A percentile compares a stretch with the other conserved stretches of the same genome.
These are phyloP conservation scores for Mortierella sp. DNA, from an alignment of 371 early-diverging fungal genomes.

Conservation along the genomic window DNA sequence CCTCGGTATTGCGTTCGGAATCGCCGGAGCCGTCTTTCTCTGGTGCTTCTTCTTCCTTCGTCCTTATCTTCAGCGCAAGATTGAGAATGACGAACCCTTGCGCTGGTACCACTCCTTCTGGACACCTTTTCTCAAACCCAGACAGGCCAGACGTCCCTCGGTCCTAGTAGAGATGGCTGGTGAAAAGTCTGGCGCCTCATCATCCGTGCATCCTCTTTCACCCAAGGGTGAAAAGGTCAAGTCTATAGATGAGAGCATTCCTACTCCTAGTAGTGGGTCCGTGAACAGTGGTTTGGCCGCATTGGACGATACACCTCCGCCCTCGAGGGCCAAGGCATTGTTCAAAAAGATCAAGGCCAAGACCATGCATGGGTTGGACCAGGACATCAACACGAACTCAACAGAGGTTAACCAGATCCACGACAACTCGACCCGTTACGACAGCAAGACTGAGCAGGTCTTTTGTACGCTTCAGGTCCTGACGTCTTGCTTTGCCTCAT, in stretches of 20 bases:
- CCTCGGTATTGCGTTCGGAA: conserved; percentile 73
- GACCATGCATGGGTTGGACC: conserved; percentile 63
- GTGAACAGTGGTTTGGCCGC: conserved; percentile 22
- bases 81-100: conserved; percentile 74
- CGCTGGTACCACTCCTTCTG: conserved; percentile 77
- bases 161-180: conserved; percentile 22
- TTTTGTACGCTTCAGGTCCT: conserved; percentile 89
- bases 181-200: background rate
- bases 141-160: conserved; percentile 50
- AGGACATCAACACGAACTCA: conserved; percentile 71
- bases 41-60: conserved; percentile 73
- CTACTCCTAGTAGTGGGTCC: conserved; percentile 15
- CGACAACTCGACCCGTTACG: conserved; percentile 74
- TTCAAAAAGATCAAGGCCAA: conserved; percentile 2
- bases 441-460: conserved; percentile 84
- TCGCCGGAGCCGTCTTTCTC: conserved; percentile 64
- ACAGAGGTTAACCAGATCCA: conserved; percentile 67
- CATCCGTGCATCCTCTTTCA: background rate
- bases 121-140: conserved; percentile 63
- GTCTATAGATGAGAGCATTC: background rate
- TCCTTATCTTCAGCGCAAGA: conserved; percentile 74
- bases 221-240: background rate
- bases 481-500: conserved; percentile 87
- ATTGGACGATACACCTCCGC: conserved; percentile 13
- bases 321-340: background rate